phyloP scores from a whole-genome alignment of 768 basidiomycete genomes.

The Cytidiella melzeri region DNA sequence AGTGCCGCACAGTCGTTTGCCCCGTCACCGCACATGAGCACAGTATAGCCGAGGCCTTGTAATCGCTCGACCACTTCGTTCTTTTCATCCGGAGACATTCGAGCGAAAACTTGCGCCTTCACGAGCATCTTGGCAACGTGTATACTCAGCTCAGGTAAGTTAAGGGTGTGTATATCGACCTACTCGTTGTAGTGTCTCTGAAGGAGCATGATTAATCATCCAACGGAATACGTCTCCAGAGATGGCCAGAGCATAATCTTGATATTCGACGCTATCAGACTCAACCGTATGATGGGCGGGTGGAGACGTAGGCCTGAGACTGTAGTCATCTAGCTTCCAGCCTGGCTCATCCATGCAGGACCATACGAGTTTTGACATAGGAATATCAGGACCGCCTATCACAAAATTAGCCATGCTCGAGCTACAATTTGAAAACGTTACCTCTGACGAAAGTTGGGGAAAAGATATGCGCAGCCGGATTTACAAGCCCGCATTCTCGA shows the following conservation, averaged over 20 bases:
- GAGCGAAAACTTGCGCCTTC: slow-evolving; percentile 92
- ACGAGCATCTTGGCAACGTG: slow-evolving; percentile 75
- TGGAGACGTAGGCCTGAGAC: slow-evolving; percentile 71
- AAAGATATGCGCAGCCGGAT: slow-evolving; percentile 85
- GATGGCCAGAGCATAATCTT: slow-evolving; percentile 87
- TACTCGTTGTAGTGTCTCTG: slow-evolving; percentile 92
- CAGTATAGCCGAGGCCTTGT: slow-evolving; percentile 90
- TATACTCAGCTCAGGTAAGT: slow-evolving; percentile 1
- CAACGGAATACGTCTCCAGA: slow-evolving; percentile 97
- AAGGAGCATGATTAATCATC: slow-evolving; percentile 93
- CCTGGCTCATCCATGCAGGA: slow-evolving; percentile 81
- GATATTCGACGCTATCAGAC: slow-evolving; percentile 62
- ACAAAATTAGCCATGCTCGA: neutral
- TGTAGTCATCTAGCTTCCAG: slow-evolving; percentile 86
- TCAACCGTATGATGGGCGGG: slow-evolving; percentile 69
- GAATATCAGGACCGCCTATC: slow-evolving; percentile 47
- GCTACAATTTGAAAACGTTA: slow-evolving; percentile 19
- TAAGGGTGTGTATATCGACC: slow-evolving; percentile 22
- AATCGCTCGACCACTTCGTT: slow-evolving; percentile 96
- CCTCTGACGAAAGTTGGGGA: slow-evolving; percentile 75
- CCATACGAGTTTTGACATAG: slow-evolving; percentile 76
- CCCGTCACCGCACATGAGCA: slow-evolving; percentile 97
- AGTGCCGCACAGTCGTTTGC: slow-evolving; percentile 98
- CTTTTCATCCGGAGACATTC: slow-evolving; percentile 99
- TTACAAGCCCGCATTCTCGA: slow-evolving; percentile 85